Base-by-base conservation (phyloP, 2,329 filamentous ascomycete genomes). In the Fusarium multiceps region DNA sequence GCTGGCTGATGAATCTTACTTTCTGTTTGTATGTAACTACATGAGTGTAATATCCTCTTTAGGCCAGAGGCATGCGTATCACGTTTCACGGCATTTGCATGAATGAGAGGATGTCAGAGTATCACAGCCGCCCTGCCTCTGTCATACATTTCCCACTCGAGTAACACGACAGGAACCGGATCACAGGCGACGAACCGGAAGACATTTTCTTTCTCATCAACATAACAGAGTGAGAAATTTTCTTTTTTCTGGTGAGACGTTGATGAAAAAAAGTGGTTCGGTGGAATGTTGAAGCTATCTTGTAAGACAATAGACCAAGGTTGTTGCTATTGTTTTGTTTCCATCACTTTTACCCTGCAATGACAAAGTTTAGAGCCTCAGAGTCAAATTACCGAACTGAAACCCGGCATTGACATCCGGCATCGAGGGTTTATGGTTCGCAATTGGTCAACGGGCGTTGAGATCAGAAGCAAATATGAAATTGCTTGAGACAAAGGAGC, bases 81-180 rank as follows among this genome's bases (percentile, higher is more conserved):
- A 57, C 53, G 55, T 71, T 65, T 47, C 68, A 70, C 68, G 34
- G 46, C 63, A 55, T 64, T 42, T 30, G 54, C 63, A 66, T 60
- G 25, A 40, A 62, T 60, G 45, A 23, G 40, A n/a, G 32, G 32
- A 40, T 51, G 23, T 65, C 47, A 51, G 21, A 51, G 49, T 57
- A 59, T 59, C 28, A 68, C 63, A 43, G 55, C 59, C 64, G 72
- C 62, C 69, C 59, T 63, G 50, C 55, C 62, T 68, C 50, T 60
- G 65, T 59, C 50, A 53, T 48, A 57, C 63, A 34, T 60, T 48
- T 37, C 23, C 48, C 55, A 46, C 23, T 13, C 18, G 11, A 41
- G 47, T 59, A 50, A 66, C 63, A 66, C 59, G 55, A 47, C 55
- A 60, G 67, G 66, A 53, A 57, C 61, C 71, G 56, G 50, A 50